These are phyloP conservation scores for Wickerhamomyces bisporus DNA, from an alignment of 805 yeast species.

Conservation along the genomic window DNA sequence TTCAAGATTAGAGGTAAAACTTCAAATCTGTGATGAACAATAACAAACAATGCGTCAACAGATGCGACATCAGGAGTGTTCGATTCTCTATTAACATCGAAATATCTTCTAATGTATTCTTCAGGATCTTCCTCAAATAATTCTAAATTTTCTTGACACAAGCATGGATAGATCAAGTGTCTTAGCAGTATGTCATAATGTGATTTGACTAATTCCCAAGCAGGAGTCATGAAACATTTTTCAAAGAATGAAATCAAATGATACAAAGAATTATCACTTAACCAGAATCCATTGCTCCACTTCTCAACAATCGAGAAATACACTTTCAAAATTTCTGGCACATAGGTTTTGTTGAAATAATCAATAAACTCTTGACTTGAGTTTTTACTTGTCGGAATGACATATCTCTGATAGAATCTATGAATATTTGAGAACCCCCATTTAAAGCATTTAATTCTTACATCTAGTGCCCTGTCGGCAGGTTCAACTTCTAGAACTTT, in stretches of 20 bases:
- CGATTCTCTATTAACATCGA: conserved; percentile 60
- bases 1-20: conserved; percentile 48
- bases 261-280: conserved; percentile 57
- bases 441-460: conserved; percentile 69
- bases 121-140: conserved; percentile 80
- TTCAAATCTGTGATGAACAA: conserved; percentile 50
- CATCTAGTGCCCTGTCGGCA: conserved; percentile 41
- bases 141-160: conserved; percentile 70
- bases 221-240: conserved; percentile 48
- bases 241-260: conserved; percentile 63
- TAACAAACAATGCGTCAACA: conserved; percentile 62
- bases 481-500: conserved; percentile 44
- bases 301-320: conserved; percentile 44
- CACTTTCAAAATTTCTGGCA: conserved; percentile 66
- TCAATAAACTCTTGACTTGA: conserved; percentile 45
- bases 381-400: conserved; percentile 29
- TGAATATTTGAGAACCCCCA: conserved; percentile 83
- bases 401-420: conserved; percentile 62
- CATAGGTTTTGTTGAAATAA: conserved; percentile 48
- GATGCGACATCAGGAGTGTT: conserved; percentile 79
- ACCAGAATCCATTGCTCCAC: conserved; percentile 49
- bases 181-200: conserved; percentile 59
- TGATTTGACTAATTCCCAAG: conserved; percentile 61
- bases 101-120: conserved; percentile 74
- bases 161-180: conserved; percentile 68